phyloP scores from a whole-genome alignment of 306 rosid species.

The Sphenostylis stenocarpa region DNA sequence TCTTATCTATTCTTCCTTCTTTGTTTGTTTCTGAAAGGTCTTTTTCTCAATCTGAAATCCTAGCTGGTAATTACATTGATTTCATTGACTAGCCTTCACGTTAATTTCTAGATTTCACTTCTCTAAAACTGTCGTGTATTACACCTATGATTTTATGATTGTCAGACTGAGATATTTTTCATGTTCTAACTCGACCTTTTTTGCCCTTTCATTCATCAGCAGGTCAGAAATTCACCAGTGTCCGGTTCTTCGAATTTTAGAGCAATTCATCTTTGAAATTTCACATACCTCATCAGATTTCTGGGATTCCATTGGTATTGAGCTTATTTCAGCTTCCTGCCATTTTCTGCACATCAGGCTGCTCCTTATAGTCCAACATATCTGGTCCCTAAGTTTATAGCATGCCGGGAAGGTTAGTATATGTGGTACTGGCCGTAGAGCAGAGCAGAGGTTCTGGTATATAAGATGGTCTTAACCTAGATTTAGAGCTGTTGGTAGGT shows the following conservation, averaged over 20 bases:
- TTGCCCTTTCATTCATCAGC: constrained; percentile 63
- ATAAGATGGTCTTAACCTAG: constrained; percentile 39
- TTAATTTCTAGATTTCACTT: constrained; percentile 29
- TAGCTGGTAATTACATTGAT: constrained; percentile 54
- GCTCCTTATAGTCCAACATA: constrained; percentile 31
- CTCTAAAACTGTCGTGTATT: constrained; percentile 42
- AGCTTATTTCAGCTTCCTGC: constrained; percentile 49
- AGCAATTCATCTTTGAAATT: constrained; percentile 58
- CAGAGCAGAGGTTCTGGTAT: constrained; percentile 24
- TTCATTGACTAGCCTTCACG: constrained; percentile 43
- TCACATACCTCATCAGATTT: constrained; percentile 41
- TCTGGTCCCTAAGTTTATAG: constrained; percentile 36
- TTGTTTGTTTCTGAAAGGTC: constrained; percentile 55
- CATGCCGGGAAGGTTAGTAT: constrained; percentile 25
- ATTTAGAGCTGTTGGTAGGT: constrained; percentile 33
- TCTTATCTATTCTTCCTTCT: constrained; percentile 48
- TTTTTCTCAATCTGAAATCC: constrained; percentile 57
- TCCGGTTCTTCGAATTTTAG: constrained; percentile 50
- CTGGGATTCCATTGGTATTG: constrained; percentile 47
- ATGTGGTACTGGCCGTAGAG: constrained; percentile 18
- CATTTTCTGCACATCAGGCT: constrained; percentile 36
- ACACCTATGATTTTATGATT: constrained; percentile 52
- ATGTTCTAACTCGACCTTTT: constrained; percentile 61
- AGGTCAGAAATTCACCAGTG: constrained; percentile 71
- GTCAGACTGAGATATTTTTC: constrained; percentile 74